A percentile compares a stretch with the other conserved stretches of the same genome.
phyloP scores from a whole-genome alignment of 2,329 filamentous ascomycete species.

The Arthrinium phaeospermum region DNA sequence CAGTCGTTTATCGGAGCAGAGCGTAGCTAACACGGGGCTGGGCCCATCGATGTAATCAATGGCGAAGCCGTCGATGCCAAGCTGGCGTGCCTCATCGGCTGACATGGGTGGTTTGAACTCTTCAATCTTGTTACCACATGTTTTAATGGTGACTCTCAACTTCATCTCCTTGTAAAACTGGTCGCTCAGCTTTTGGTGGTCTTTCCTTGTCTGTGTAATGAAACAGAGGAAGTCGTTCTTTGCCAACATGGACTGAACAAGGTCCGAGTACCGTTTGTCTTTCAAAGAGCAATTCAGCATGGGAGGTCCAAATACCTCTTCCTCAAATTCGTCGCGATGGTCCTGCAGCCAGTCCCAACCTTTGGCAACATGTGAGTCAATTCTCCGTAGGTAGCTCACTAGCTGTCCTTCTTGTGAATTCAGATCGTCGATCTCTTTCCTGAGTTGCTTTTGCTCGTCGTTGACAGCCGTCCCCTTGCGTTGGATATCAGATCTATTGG shows the following conservation, averaged over 20 bases:
- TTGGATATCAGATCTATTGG: constrained; percentile 45
- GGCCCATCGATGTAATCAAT: constrained; percentile 82
- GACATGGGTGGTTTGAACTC: constrained; percentile 62
- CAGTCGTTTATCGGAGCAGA: constrained; percentile 75
- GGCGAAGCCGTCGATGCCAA: constrained; percentile 82
- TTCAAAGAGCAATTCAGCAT: constrained; percentile 81
- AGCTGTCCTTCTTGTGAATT: constrained; percentile 79
- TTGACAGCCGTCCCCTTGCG: constrained; percentile 49
- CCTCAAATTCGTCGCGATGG: constrained; percentile 72
- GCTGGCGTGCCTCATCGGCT: constrained; percentile 55
- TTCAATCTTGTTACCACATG: constrained; percentile 59
- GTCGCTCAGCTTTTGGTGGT: constrained; percentile 75
- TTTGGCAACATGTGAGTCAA: constrained; percentile 67
- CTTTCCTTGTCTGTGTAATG: constrained; percentile 75
- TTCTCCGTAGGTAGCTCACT: constrained; percentile 64
- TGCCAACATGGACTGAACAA: constrained; percentile 58
- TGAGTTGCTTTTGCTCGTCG: constrained; percentile 43
- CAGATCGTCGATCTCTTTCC: constrained; percentile 62
- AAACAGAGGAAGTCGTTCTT: constrained; percentile 67
- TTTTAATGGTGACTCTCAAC: constrained; percentile 75
- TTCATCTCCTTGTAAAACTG: constrained; percentile 67
- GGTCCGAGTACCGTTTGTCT: constrained; percentile 67
- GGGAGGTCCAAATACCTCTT: constrained; percentile 80
- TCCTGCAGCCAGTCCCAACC: constrained; percentile 85
- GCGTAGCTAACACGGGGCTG: constrained; percentile 82